A percentile compares a stretch with the other conserved stretches of the same genome.
Evolutionary conservation across 345 rosid species (phyloP).

Genomic region (Barbarea vulgaris): DNA sequence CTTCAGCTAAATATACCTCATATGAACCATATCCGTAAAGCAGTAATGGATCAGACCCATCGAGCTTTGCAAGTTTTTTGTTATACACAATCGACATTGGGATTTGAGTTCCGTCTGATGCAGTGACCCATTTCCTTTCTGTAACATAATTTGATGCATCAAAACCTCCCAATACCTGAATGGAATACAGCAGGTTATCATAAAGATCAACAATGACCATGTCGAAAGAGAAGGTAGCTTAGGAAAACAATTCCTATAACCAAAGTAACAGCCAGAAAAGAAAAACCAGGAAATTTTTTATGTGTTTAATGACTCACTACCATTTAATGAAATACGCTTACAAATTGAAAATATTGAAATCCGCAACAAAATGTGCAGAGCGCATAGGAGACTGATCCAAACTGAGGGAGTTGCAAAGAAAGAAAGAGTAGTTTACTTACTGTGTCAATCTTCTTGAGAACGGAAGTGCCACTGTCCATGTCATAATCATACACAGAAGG

Average conservation of each 20-base stretch:
- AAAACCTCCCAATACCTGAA: constrained; percentile 89
- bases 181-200: constrained; percentile 4
- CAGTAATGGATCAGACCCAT: constrained; percentile 78
- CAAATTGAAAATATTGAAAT: background rate
- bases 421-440: constrained; percentile 49
- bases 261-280: background rate
- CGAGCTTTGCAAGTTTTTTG: constrained; percentile 74
- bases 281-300: background rate
- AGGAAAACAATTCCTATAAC: background rate
- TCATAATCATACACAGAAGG: constrained; percentile 80
- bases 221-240: constrained; percentile 4
- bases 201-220: constrained; percentile 2
- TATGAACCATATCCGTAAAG: constrained; percentile 97
- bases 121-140: constrained; percentile 88
- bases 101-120: constrained; percentile 81
- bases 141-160: constrained; percentile 77
- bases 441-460: constrained; percentile 75
- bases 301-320: background rate
- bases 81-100: constrained; percentile 79
- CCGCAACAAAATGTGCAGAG: background rate
- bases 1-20: constrained; percentile 60
- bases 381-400: background rate
- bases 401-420: background rate
- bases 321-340: constrained; percentile 1
- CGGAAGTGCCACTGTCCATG: constrained; percentile 71